Evolutionary conservation across 2,329 filamentous ascomycete genomes (phyloP).

Genomic region (Hymenotorrendiella dingleyae): DNA sequence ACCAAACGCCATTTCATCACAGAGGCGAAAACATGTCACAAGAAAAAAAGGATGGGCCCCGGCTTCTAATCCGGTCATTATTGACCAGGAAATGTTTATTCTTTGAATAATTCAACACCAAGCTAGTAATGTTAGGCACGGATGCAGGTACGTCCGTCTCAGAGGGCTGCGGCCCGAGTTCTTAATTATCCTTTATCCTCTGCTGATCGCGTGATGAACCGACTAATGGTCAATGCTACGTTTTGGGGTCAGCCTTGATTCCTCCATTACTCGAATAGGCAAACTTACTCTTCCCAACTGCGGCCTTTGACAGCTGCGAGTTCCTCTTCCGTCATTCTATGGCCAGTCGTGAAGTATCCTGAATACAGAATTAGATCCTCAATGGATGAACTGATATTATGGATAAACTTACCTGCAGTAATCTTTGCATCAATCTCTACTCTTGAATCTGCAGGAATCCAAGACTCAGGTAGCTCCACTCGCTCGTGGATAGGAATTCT

Average conservation of each 20-base stretch:
- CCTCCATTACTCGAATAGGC: constrained; percentile 9
- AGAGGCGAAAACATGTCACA: background rate
- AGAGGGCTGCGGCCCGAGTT: constrained; percentile 11
- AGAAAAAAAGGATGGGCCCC: background rate
- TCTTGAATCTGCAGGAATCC: constrained; percentile 89
- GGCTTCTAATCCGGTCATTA: background rate
- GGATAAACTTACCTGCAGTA: constrained; percentile 62
- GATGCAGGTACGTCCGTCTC: constrained; percentile 11
- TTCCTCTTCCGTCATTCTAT: constrained; percentile 82
- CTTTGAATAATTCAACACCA: background rate
- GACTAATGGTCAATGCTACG: constrained; percentile 30
- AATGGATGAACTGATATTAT: constrained; percentile 4
- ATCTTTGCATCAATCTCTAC: constrained; percentile 99
- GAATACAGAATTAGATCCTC: constrained; percentile 27
- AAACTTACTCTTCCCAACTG: constrained; percentile 75
- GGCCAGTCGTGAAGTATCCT: constrained; percentile 80
- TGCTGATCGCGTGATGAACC: constrained; percentile 23
- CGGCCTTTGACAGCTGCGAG: constrained; percentile 80
- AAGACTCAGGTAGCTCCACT: constrained; percentile 84
- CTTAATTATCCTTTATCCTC: constrained; percentile 3
- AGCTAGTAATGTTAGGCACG: constrained; percentile 8
- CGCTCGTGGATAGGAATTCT: constrained; percentile 83
- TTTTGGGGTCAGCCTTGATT: constrained; percentile 12
- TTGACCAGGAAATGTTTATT: background rate
- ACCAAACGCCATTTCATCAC: constrained; percentile 4